Conservation (phyloP, 1,284 basidiomycete genomes). For the Malassezia sp. region DNA sequence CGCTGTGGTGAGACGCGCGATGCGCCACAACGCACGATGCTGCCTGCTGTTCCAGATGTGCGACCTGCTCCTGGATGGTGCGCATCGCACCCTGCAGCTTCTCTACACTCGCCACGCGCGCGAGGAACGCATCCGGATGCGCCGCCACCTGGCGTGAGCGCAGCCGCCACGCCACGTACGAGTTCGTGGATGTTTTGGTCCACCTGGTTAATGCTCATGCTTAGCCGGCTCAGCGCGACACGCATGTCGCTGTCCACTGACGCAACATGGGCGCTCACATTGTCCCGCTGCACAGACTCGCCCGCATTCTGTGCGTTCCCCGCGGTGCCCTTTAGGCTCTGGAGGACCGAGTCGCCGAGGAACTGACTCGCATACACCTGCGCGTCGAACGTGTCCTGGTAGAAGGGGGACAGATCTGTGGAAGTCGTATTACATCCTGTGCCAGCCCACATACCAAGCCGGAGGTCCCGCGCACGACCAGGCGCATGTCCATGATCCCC, state of each 20-base stretch:
- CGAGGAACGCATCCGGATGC: slow-evolving; percentile 4
- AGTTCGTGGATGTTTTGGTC: slow-evolving; percentile 13
- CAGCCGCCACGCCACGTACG: background rate
- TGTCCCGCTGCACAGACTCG: background rate
- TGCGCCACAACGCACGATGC: background rate
- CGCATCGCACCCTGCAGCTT: background rate
- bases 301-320: too few relatives aligned
- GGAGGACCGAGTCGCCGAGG: slow-evolving; percentile 1
- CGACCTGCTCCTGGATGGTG: background rate
- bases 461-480: too few relatives aligned
- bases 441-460: slow-evolving; percentile 3
- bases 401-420: slow-evolving; percentile 3
- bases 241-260: slow-evolving; percentile 9
- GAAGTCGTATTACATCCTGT: too few relatives aligned
- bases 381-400: slow-evolving; percentile 8
- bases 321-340: too few relatives aligned
- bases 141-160: background rate
- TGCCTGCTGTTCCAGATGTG: background rate
- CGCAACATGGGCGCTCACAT: too few relatives aligned
- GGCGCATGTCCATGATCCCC: too few relatives aligned
- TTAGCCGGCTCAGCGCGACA: slow-evolving; percentile 10
- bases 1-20: background rate
- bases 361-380: slow-evolving; percentile 11
- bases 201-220: slow-evolving; percentile 9
- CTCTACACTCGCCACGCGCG: background rate